Conservation (phyloP, 2,329 filamentous ascomycete species). For the Cladosporium sp. region DNA sequence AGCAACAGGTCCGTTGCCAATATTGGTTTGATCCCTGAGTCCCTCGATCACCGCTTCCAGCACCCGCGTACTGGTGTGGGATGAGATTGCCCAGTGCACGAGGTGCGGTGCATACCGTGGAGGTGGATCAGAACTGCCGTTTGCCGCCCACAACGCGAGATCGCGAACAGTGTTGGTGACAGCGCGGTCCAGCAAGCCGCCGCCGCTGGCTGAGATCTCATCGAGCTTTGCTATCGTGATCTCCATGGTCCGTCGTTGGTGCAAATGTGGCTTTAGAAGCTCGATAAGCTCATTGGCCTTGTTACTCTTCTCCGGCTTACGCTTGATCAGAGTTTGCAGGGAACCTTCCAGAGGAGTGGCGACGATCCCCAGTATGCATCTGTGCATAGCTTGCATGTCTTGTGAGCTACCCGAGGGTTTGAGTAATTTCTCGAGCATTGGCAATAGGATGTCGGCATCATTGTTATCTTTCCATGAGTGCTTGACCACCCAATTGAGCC, state of each 20-base stretch:
- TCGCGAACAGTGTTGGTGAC: slow-evolving; percentile 39
- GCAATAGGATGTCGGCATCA: slow-evolving; percentile 68
- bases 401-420: slow-evolving; percentile 68
- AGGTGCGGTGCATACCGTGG: slow-evolving; percentile 73
- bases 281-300: slow-evolving; percentile 66
- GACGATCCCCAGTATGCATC: slow-evolving; percentile 69
- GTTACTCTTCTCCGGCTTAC: slow-evolving; percentile 66
- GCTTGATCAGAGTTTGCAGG: slow-evolving; percentile 65
- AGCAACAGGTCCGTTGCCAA: slow-evolving; percentile 60
- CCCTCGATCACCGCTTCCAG: slow-evolving; percentile 67
- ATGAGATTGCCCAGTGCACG: slow-evolving; percentile 60
- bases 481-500: slow-evolving; percentile 69
- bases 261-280: slow-evolving; percentile 60
- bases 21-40: slow-evolving; percentile 61
- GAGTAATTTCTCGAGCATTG: slow-evolving; percentile 72
- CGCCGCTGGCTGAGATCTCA: slow-evolving; percentile 54
- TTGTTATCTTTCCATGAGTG: slow-evolving; percentile 65
- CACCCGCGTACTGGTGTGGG: slow-evolving; percentile 63
- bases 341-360: slow-evolving; percentile 68
- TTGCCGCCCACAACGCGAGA: slow-evolving; percentile 65
- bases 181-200: not conserved
- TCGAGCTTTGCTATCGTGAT: slow-evolving; percentile 62
- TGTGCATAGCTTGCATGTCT: slow-evolving; percentile 70
- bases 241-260: slow-evolving; percentile 61
- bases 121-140: slow-evolving; percentile 51